Evolutionary conservation across 352 stramenopile species (phyloP).

Genomic region (Pythium folliculosum): DNA sequence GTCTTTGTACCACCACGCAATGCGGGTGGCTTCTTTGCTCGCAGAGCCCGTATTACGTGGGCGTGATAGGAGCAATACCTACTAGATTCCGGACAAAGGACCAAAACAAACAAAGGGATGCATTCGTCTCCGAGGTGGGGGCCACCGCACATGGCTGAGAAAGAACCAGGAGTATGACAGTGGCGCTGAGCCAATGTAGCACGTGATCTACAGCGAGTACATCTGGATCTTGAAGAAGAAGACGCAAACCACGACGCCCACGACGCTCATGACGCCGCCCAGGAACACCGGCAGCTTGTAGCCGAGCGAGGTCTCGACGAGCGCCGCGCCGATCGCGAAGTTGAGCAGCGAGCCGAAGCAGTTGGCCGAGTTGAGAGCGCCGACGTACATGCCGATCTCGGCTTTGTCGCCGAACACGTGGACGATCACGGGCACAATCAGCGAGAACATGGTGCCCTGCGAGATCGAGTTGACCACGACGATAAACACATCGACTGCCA

Average conservation of each 20-base stretch:
- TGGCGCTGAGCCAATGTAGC: too few relatives aligned
- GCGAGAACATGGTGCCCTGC: constrained; percentile 52
- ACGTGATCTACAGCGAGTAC: too few relatives aligned
- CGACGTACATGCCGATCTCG: constrained; percentile 29
- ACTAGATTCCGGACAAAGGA: too few relatives aligned
- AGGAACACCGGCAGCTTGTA: constrained; percentile 61
- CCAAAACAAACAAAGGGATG: too few relatives aligned
- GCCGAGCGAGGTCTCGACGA: constrained; percentile 59
- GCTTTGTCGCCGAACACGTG: constrained; percentile 51
- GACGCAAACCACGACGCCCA: constrained; percentile 52
- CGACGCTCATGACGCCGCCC: constrained; percentile 54
- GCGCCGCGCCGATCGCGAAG: constrained; percentile 47
- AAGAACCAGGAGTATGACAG: too few relatives aligned
- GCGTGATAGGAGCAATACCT: too few relatives aligned
- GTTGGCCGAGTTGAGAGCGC: constrained; percentile 64
- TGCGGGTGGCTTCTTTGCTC: too few relatives aligned
- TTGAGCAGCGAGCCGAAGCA: constrained; percentile 68
- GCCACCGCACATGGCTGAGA: too few relatives aligned
- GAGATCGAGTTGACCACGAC: constrained; percentile 48
- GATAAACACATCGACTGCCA: constrained; percentile 38
- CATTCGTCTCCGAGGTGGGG: too few relatives aligned
- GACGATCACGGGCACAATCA: constrained; percentile 66
- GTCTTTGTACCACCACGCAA: too few relatives aligned
- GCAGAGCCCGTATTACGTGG: too few relatives aligned
- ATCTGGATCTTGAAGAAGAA: constrained; percentile 20